These are phyloP conservation scores for Aspergillus novoparasiticus DNA, from an alignment of 2,329 filamentous ascomycete genomes.

Conservation along the genomic window DNA sequence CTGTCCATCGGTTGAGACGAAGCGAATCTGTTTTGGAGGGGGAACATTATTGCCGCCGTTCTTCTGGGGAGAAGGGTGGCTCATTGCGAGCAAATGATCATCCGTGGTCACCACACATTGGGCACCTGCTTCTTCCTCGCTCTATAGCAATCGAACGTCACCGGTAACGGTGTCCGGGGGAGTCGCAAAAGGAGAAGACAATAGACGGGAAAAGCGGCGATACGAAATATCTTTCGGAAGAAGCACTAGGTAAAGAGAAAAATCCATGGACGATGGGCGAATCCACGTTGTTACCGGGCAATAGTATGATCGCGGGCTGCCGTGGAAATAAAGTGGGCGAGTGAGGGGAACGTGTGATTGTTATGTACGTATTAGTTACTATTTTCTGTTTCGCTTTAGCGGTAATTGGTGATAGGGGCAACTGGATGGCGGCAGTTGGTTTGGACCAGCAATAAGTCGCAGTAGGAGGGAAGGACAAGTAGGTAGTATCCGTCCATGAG, in stretches of 20 bases:
- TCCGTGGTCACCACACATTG: slow-evolving; percentile 39
- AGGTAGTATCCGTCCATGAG: not conserved
- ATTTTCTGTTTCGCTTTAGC: slow-evolving; percentile 5
- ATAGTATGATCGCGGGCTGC: slow-evolving; percentile 11
- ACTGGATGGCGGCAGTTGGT: not conserved
- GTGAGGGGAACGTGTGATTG: slow-evolving; percentile 7
- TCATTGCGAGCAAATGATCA: slow-evolving; percentile 43
- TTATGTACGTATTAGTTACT: not conserved
- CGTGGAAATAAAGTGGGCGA: slow-evolving; percentile 2
- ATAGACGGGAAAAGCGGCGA: slow-evolving; percentile 15
- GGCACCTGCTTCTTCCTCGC: slow-evolving; percentile 17
- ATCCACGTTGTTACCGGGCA: slow-evolving; percentile 18
- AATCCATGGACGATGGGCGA: slow-evolving; percentile 25
- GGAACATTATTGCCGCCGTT: slow-evolving; percentile 36
- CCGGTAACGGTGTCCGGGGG: slow-evolving; percentile 11
- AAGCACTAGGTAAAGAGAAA: slow-evolving; percentile 20
- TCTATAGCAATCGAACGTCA: slow-evolving; percentile 18
- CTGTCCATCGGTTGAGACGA: slow-evolving; percentile 80
- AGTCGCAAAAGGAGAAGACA: slow-evolving; percentile 13
- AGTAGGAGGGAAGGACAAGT: not conserved
- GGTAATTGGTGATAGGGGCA: slow-evolving; percentile 2
- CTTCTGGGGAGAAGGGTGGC: slow-evolving; percentile 40
- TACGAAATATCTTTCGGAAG: slow-evolving; percentile 18
- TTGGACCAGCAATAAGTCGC: not conserved
- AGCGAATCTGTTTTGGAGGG: slow-evolving; percentile 61